phyloP scores from a whole-genome alignment of 495 filamentous ascomycete species.

The Hyaloscypha finlandica region DNA sequence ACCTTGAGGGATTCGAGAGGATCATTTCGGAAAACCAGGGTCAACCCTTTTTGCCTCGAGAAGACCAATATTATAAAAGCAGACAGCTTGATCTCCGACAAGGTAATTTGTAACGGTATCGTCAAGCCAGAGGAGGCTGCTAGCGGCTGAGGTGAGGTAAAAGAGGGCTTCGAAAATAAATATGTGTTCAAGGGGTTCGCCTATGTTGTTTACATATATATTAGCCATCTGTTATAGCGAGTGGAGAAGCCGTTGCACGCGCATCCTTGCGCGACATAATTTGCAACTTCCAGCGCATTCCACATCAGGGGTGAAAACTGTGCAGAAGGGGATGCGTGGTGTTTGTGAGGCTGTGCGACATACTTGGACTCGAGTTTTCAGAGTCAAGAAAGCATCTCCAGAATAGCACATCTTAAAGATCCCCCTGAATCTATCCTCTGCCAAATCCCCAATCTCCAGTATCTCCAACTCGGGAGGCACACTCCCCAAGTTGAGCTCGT shows the following conservation, averaged over 20 bases:
- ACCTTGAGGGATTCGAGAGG: slow-evolving; percentile 97
- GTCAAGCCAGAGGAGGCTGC: slow-evolving; percentile 91
- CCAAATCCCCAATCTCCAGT: slow-evolving; percentile 92
- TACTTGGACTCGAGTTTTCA: slow-evolving; percentile 91
- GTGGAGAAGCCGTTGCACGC: slow-evolving; percentile 10
- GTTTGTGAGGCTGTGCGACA: slow-evolving; percentile 6
- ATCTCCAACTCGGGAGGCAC: slow-evolving; percentile 94
- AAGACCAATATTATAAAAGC: slow-evolving; percentile 98
- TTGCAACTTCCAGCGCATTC: slow-evolving; percentile 5
- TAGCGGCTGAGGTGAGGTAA: slow-evolving; percentile 90
- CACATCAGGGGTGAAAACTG: neutral
- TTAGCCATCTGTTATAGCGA: slow-evolving; percentile 44
- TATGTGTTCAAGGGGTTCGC: slow-evolving; percentile 97
- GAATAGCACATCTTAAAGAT: slow-evolving; percentile 99
- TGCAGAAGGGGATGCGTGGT: neutral
- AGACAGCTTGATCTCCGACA: slow-evolving; percentile 95
- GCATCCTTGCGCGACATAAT: slow-evolving; percentile 14
- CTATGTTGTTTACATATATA: slow-evolving; percentile 52
- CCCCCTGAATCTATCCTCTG: slow-evolving; percentile 94
- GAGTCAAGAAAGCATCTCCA: slow-evolving; percentile 90
- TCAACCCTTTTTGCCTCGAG: slow-evolving; percentile 94
- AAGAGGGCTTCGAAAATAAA: slow-evolving; percentile 83
- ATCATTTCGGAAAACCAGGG: slow-evolving; percentile 96
- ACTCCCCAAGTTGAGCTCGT: slow-evolving; percentile 92
- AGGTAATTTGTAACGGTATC: slow-evolving; percentile 92